Evolutionary conservation across 2,329 filamentous ascomycete species (phyloP).

Genomic region (Diaporthe sp.): DNA sequence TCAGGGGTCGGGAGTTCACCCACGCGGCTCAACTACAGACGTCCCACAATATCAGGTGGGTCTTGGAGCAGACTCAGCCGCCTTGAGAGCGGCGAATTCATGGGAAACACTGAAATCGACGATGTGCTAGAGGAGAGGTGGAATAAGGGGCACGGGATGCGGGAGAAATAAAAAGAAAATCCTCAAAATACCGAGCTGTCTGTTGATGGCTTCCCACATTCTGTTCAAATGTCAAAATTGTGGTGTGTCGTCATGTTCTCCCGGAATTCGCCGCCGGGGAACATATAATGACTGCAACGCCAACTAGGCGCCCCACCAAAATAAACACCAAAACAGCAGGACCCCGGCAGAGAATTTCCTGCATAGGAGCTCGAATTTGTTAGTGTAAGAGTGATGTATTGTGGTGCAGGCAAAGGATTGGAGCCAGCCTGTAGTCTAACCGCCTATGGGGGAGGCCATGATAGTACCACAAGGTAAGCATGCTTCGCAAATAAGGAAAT

Average conservation of each 20-base stretch:
- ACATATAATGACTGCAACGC: neutral
- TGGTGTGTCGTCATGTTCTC: neutral
- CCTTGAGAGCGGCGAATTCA: neutral
- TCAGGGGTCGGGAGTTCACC: conserved; percentile 6
- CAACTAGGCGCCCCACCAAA: neutral
- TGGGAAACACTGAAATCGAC: neutral
- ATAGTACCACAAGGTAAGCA: neutral
- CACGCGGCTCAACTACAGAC: conserved; percentile 11
- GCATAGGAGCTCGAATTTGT: neutral
- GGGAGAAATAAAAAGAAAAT: neutral
- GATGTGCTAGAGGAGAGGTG: no score
- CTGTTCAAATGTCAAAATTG: neutral
- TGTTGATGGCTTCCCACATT: neutral
- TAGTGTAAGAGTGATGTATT: neutral
- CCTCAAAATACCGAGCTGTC: neutral
- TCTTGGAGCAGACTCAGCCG: neutral
- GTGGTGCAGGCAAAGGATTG: neutral
- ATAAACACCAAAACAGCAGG: neutral
- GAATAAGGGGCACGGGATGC: no score
- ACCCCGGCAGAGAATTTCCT: neutral
- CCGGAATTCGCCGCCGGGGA: neutral
- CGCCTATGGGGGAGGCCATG: neutral
- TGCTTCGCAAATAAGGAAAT: neutral
- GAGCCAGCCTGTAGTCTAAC: neutral
- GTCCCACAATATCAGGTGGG: conserved; percentile 11